These are phyloP conservation scores for Fusarium hainanense DNA, from an alignment of 2,329 filamentous ascomycete genomes.

Conservation along the genomic window DNA sequence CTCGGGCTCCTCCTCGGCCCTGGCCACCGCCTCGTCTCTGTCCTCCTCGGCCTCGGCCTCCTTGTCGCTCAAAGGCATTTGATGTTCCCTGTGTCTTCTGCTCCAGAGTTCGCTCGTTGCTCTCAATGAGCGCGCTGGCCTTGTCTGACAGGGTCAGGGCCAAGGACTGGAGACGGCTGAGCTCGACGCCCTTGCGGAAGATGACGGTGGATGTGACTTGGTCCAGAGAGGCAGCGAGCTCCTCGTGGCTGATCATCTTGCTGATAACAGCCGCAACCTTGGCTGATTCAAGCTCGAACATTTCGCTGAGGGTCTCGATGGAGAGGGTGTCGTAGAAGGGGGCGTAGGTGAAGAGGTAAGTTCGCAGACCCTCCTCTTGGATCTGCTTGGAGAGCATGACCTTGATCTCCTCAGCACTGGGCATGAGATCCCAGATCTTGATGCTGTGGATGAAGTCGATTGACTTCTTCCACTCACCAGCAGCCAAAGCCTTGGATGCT, in stretches of 20 bases:
- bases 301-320: conserved; percentile 82
- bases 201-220: conserved; percentile 98
- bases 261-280: conserved; percentile 96
- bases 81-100: conserved; percentile 95
- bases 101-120: conserved; percentile 96
- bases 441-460: conserved; percentile 94
- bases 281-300: conserved; percentile 93
- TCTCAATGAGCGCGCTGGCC: conserved; percentile 94
- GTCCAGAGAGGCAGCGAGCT: conserved; percentile 94
- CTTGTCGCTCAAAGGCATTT: conserved; percentile 94
- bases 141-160: conserved; percentile 96
- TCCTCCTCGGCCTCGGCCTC: conserved; percentile 78
- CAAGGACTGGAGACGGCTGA: conserved; percentile 93
- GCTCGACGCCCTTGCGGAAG: conserved; percentile 99
- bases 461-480: conserved; percentile 98
- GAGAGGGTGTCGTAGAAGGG: conserved; percentile 98
- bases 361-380: conserved; percentile 96
- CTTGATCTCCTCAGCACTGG: conserved; percentile 93
- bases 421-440: conserved; percentile 99
- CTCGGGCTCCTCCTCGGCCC: conserved; percentile 69
- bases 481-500: conserved; percentile 94
- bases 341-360: conserved; percentile 99
- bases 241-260: conserved; percentile 99
- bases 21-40: conserved; percentile 70
- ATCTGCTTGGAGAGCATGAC: conserved; percentile 97